Conservation (phyloP, 306 rosid species). For the Glycine latifolia region DNA sequence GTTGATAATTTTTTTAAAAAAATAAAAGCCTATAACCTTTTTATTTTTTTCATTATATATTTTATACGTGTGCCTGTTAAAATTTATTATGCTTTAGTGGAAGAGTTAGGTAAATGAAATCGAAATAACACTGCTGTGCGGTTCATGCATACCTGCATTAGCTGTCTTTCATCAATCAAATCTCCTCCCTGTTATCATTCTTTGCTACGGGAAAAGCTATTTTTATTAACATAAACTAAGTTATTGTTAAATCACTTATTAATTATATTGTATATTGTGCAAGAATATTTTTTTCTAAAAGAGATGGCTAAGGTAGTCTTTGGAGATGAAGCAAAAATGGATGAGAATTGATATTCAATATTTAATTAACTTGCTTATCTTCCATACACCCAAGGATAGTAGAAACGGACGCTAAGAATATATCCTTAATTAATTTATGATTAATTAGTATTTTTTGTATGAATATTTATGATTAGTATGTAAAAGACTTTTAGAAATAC, state of each 20-base stretch:
- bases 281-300: neutral
- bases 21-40: too few species aligned
- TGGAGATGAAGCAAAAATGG: neutral
- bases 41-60: neutral
- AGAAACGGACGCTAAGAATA: neutral
- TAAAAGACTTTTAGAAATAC: neutral
- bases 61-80: neutral
- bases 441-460: neutral
- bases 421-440: neutral
- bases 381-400: neutral
- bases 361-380: neutral
- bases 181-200: neutral
- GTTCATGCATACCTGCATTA: slow-evolving; percentile 16
- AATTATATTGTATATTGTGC: neutral
- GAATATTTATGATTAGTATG: neutral
- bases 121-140: neutral
- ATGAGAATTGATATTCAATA: neutral
- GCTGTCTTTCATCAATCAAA: slow-evolving; percentile 8
- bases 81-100: too few species aligned
- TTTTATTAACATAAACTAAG: too few species aligned
- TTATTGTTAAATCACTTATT: too few species aligned
- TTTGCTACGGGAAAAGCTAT: neutral
- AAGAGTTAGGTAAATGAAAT: slow-evolving; percentile 17
- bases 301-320: neutral
- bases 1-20: too few species aligned